A percentile compares a stretch with the other conserved stretches of the same genome.
phyloP scores from a whole-genome alignment of 2,329 filamentous ascomycete genomes.

The Truncatella angustata region DNA sequence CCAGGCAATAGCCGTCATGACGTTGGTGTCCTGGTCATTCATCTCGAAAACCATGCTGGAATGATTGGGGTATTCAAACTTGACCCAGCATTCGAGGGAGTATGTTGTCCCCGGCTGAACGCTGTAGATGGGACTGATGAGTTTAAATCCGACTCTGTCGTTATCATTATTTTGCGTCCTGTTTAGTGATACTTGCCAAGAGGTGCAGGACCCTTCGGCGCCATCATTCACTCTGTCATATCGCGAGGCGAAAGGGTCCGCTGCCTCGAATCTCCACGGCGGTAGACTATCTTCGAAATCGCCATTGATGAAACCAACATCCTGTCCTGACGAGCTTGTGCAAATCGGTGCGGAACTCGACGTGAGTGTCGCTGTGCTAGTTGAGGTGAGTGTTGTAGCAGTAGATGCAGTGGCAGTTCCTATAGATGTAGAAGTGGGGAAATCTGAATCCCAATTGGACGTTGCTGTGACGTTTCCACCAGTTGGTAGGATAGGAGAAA shows the following conservation, averaged over 20 bases:
- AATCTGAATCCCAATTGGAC: background rate
- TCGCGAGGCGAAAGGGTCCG: background rate
- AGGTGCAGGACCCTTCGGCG: background rate
- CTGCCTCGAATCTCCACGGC: background rate
- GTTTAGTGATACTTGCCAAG: background rate
- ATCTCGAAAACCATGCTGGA: background rate
- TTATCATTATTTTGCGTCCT: background rate
- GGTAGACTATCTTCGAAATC: conserved; percentile 2
- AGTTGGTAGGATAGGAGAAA: too few relatives aligned
- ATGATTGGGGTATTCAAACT: background rate
- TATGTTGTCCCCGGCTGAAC: background rate
- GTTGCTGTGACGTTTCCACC: background rate
- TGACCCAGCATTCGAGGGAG: background rate
- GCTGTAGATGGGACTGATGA: conserved; percentile 1
- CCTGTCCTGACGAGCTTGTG: background rate
- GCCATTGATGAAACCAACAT: conserved; percentile 1
- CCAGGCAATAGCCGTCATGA: conserved; percentile 4
- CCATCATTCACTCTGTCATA: background rate
- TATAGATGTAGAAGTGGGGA: background rate
- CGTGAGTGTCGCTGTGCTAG: background rate
- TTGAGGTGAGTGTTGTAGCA: background rate
- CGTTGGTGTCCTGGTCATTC: background rate
- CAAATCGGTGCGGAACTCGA: background rate
- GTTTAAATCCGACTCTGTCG: background rate
- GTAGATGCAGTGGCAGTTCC: background rate